A percentile compares a stretch with the other conserved stretches of the same genome.
Evolutionary conservation across 179 eudicot species (phyloP).

Genomic region (Heliamphora pulchella): DNA sequence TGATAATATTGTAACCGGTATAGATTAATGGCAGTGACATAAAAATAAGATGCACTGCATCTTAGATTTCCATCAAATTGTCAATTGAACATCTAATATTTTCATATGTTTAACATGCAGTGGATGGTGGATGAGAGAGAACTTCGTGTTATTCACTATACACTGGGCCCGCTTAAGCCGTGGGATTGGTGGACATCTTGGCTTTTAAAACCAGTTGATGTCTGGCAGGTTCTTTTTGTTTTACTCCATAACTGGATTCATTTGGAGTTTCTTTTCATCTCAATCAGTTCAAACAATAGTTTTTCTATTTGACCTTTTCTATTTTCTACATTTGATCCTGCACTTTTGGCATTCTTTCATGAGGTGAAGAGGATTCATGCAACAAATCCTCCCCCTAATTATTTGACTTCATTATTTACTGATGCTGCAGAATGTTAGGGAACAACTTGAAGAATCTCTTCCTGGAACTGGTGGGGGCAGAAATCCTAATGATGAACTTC

Average conservation of each 20-base stretch:
- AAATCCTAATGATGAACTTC: slow-evolving; percentile 55
- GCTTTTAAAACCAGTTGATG: slow-evolving; percentile 96
- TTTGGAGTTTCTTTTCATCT: neutral
- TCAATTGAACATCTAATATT: neutral
- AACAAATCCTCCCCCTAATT: neutral
- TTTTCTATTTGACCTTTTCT: neutral
- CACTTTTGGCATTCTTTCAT: neutral
- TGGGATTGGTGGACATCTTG: slow-evolving; percentile 99
- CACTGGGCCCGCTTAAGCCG: slow-evolving; percentile 96
- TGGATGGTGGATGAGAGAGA: slow-evolving; percentile 98
- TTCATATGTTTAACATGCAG: slow-evolving; percentile 34
- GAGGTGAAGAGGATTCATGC: neutral
- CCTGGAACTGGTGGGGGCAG: slow-evolving; percentile 92
- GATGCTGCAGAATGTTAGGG: slow-evolving; percentile 63
- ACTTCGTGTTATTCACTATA: slow-evolving; percentile 88
- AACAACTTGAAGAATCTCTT: slow-evolving; percentile 61
- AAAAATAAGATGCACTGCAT: too few species aligned
- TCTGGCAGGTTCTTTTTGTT: slow-evolving; percentile 72
- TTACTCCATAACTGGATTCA: neutral
- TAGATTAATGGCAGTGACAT: too few species aligned
- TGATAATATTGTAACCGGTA: too few species aligned
- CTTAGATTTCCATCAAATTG: too few species aligned
- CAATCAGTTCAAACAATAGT: neutral
- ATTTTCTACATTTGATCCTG: neutral
- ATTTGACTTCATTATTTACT: neutral